Conservation (phyloP, 2,329 filamentous ascomycete genomes). For the Pyrenochaeta sp. region DNA sequence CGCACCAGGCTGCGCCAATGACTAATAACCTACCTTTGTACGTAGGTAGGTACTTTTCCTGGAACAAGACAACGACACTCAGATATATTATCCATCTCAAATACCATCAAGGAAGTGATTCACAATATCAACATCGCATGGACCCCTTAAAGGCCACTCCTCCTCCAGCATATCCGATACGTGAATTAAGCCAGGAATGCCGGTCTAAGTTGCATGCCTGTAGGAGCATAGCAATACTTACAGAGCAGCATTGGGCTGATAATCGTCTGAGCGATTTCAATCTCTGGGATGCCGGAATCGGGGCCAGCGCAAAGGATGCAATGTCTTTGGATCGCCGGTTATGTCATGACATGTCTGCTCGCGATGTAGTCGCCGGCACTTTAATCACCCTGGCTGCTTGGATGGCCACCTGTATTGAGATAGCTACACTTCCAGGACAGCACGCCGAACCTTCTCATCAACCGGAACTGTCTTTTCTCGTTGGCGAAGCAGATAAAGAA, state of each 20-base stretch:
- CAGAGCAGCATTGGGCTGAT: not conserved
- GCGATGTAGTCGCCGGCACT: not conserved
- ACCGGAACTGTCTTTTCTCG: too few relatives aligned
- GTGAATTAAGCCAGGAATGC: not conserved
- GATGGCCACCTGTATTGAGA: not conserved
- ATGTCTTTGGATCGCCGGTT: not conserved
- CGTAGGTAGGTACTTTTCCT: too few relatives aligned
- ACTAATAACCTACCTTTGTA: too few relatives aligned
- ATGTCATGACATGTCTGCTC: not conserved
- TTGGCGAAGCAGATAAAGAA: too few relatives aligned
- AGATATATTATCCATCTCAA: too few relatives aligned
- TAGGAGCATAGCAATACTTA: not conserved
- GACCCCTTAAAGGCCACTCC: too few relatives aligned
- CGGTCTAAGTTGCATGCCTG: not conserved
- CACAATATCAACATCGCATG: too few relatives aligned
- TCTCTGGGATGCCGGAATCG: not conserved
- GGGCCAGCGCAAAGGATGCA: not conserved
- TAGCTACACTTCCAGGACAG: not conserved
- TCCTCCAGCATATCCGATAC: too few relatives aligned
- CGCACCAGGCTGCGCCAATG: too few relatives aligned
- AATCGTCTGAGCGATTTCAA: constrained; percentile 1
- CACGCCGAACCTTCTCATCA: too few relatives aligned
- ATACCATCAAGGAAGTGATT: too few relatives aligned
- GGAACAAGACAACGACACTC: too few relatives aligned
- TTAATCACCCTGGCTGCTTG: not conserved